A percentile compares a stretch with the other conserved stretches of the same genome.
Conservation (phyloP, 1,284 basidiomycete species). For the Ustilago loliicola region DNA sequence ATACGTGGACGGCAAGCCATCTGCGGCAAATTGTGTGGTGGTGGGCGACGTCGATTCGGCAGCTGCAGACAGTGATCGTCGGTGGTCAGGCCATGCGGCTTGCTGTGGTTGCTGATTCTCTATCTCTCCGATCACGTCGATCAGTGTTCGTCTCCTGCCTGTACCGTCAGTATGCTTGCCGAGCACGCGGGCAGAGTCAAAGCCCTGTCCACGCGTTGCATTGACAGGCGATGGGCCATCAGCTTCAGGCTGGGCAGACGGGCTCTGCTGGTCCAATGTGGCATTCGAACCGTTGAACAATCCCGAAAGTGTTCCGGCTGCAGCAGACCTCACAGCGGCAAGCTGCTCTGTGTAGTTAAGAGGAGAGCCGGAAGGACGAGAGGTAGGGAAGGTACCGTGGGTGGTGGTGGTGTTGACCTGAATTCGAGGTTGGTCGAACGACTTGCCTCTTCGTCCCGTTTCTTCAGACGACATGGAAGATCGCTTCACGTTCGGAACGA, state of each 20-base stretch:
- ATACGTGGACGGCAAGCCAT: conserved; percentile 18
- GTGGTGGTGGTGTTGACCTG: conserved; percentile 14
- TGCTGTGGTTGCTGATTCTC: conserved; percentile 27
- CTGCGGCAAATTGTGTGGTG: conserved; percentile 13
- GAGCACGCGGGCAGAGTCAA: conserved; percentile 44
- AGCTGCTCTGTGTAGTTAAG: conserved; percentile 44
- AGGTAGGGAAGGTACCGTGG: conserved; percentile 29
- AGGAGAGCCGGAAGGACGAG: conserved; percentile 30
- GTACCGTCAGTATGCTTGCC: conserved; percentile 20
- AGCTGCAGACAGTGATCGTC: conserved; percentile 32
- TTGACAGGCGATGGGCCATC: conserved; percentile 40
- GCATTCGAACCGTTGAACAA: conserved; percentile 39
- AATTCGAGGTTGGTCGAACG: conserved; percentile 30
- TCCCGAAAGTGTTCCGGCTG: conserved; percentile 38
- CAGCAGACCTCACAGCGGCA: conserved; percentile 43
- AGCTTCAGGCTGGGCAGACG: conserved; percentile 3
- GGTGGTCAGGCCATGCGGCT: conserved; percentile 23
- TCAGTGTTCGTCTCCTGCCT: conserved; percentile 33
- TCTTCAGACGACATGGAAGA: conserved; percentile 22
- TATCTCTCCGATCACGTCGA: conserved; percentile 51
- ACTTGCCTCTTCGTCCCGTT: conserved; percentile 19
- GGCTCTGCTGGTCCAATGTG: conserved; percentile 30
- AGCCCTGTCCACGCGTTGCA: conserved; percentile 39
- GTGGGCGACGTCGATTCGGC: conserved; percentile 21
- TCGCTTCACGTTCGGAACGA: conserved; percentile 20